Evolutionary conservation across 371 early-diverging fungal genomes (phyloP).

Genomic region (Mucor racemosus): DNA sequence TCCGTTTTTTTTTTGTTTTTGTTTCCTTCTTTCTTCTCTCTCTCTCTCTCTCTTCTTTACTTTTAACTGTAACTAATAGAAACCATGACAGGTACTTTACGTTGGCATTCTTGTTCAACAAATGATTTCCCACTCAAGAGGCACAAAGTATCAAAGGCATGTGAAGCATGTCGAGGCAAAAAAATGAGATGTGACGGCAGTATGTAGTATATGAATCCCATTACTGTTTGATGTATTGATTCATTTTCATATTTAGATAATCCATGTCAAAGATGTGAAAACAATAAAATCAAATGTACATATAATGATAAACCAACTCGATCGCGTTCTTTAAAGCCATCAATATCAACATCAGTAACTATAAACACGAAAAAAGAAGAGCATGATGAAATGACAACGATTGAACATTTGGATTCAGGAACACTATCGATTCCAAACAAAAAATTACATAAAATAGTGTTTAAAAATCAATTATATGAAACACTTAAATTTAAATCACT

Average conservation of each 20-base stretch:
- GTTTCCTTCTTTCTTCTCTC: background rate
- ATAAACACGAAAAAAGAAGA: no score
- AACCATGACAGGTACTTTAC: constrained; percentile 23
- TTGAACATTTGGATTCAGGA: background rate
- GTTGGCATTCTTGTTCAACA: constrained; percentile 37
- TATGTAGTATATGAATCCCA: constrained; percentile 10
- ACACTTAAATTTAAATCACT: constrained; percentile 9
- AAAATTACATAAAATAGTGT: constrained; percentile 16
- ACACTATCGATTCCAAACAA: background rate
- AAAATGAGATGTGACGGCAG: constrained; percentile 39
- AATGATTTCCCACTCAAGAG: constrained; percentile 35
- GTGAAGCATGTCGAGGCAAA: constrained; percentile 33
- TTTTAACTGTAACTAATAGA: no score
- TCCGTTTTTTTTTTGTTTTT: background rate
- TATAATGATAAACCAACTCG: constrained; percentile 25
- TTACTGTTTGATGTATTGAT: background rate
- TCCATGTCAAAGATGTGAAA: constrained; percentile 34
- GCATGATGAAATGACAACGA: background rate
- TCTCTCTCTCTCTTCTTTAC: background rate
- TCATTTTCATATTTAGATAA: constrained; percentile 5
- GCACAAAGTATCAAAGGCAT: constrained; percentile 35
- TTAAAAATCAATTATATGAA: constrained; percentile 20
- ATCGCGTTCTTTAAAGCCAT: constrained; percentile 9
- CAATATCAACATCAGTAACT: background rate
- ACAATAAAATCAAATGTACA: constrained; percentile 23